Conservation (phyloP, 345 rosid genomes). For the Boechera stricta region DNA sequence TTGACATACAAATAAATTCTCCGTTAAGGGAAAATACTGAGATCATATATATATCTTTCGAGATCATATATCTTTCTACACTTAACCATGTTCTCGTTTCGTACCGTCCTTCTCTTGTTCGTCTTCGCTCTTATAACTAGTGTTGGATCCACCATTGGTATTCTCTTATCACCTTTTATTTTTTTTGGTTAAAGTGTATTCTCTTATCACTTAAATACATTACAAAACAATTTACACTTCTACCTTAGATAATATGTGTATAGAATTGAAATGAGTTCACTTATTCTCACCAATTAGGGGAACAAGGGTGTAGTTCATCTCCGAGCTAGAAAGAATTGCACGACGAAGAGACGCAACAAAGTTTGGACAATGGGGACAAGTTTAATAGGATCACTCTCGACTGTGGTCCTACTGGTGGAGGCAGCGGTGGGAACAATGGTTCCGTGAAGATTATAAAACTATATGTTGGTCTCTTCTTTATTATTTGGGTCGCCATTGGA, state of each 20-base stretch:
- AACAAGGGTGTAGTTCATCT: background rate
- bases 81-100: background rate
- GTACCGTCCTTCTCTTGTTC: constrained; percentile 1
- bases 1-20: background rate
- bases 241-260: background rate
- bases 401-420: background rate
- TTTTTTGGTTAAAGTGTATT: background rate
- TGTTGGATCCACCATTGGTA: constrained; percentile 10
- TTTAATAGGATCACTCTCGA: constrained; percentile 2
- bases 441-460: background rate
- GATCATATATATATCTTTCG: no score
- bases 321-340: background rate
- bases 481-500: constrained; percentile 8
- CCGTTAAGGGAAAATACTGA: background rate
- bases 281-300: background rate
- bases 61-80: background rate
- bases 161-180: background rate
- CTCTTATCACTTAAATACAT: constrained; percentile 1
- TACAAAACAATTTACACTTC: background rate
- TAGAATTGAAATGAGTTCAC: background rate
- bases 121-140: background rate
- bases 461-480: constrained; percentile 2
- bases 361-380: background rate
- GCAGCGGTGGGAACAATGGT: background rate
- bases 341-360: constrained; percentile 5